Conservation (phyloP, 1,139 yeast species). For the Kodamaea arcana region DNA sequence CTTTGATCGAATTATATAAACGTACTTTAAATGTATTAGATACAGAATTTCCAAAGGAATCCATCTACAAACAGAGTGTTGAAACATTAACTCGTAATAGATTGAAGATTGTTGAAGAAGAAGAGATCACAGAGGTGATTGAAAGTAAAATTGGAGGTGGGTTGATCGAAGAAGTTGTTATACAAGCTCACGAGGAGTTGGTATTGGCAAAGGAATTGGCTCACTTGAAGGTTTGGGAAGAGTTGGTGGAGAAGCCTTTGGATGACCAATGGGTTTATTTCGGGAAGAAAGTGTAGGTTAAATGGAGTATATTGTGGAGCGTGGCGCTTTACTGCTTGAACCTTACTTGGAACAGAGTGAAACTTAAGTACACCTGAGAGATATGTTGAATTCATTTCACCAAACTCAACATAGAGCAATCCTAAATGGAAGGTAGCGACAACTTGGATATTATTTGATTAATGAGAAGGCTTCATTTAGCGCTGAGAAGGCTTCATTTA, state of each 20-base stretch:
- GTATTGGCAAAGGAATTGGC: conserved; percentile 65
- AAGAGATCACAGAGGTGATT: conserved; percentile 62
- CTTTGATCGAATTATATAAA: conserved; percentile 65
- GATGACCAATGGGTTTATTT: conserved; percentile 73
- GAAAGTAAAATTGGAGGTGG: conserved; percentile 80
- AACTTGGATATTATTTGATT: no score
- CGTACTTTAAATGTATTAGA: conserved; percentile 61
- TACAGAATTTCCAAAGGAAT: conserved; percentile 60
- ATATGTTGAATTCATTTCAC: not conserved
- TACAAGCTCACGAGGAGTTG: conserved; percentile 83
- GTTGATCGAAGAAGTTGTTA: conserved; percentile 73
- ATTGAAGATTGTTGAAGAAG: conserved; percentile 58
- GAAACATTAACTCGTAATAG: conserved; percentile 71
- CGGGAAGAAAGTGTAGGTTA: conserved; percentile 47
- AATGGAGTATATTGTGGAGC: no score
- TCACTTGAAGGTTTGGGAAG: conserved; percentile 65
- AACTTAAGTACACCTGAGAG: not conserved
- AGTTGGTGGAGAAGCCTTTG: conserved; percentile 62
- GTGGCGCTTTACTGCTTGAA: not conserved
- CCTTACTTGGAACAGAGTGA: not conserved
- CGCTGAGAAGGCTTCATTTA: no score
- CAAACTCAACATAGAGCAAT: no score
- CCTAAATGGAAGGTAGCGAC: no score
- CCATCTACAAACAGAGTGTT: conserved; percentile 74
- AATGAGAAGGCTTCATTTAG: no score